Conservation (phyloP, 768 basidiomycete genomes). For the Russula virescens region DNA sequence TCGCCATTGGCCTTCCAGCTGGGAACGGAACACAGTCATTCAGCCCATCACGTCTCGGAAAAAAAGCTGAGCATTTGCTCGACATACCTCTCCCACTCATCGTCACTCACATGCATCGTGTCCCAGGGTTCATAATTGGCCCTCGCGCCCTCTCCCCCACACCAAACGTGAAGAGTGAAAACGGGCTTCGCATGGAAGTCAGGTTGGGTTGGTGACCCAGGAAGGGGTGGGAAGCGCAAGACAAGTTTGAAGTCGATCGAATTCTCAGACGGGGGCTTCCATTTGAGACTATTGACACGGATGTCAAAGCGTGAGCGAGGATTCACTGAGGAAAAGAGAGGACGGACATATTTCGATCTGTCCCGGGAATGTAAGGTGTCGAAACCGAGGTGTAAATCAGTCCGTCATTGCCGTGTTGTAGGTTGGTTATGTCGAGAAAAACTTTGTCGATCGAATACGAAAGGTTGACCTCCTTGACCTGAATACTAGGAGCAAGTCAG, state of each 20-base stretch:
- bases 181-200: slow-evolving; percentile 83
- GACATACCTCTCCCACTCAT: slow-evolving; percentile 87
- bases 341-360: slow-evolving; percentile 79
- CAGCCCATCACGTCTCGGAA: background rate
- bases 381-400: slow-evolving; percentile 93
- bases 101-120: slow-evolving; percentile 75
- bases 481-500: slow-evolving; percentile 47
- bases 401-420: slow-evolving; percentile 93
- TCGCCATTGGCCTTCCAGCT: slow-evolving; percentile 83
- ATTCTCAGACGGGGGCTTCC: slow-evolving; percentile 98
- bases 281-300: slow-evolving; percentile 69
- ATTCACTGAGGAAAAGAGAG: background rate
- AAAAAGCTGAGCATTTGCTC: background rate
- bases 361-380: slow-evolving; percentile 71
- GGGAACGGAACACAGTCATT: slow-evolving; percentile 3
- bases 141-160: slow-evolving; percentile 54
- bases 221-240: slow-evolving; percentile 79
- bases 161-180: slow-evolving; percentile 79
- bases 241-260: slow-evolving; percentile 96
- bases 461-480: slow-evolving; percentile 79
- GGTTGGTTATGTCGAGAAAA: slow-evolving; percentile 75
- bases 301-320: background rate
- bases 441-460: slow-evolving; percentile 88
- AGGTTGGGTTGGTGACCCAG: slow-evolving; percentile 48
- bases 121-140: slow-evolving; percentile 81